These are phyloP conservation scores for Phlyctochytrium planicorne DNA, from an alignment of 192 early-diverging fungal genomes.

Conservation along the genomic window DNA sequence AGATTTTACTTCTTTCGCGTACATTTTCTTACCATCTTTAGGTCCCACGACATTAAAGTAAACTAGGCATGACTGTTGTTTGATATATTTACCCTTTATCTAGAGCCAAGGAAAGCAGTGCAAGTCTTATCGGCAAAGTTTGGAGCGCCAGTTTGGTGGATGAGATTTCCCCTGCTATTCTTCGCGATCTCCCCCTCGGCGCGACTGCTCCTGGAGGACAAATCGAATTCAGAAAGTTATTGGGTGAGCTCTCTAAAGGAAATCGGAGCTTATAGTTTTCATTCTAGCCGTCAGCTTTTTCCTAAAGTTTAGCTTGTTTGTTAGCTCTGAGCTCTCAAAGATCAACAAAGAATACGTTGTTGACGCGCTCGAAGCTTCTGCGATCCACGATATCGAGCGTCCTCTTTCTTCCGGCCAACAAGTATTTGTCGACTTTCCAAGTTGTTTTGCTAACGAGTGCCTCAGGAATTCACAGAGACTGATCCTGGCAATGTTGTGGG, in stretches of 20 bases:
- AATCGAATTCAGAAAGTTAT: conserved; percentile 42
- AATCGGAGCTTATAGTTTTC: not conserved
- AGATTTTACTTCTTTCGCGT: conserved; percentile 17
- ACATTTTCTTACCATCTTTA: not conserved
- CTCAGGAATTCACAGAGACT: conserved; percentile 25
- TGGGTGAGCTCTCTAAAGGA: conserved; percentile 21
- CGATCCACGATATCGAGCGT: conserved; percentile 33
- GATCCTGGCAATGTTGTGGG: conserved; percentile 50
- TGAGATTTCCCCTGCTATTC: conserved; percentile 1
- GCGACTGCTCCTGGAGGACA: conserved; percentile 42
- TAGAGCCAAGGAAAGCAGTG: conserved; percentile 49
- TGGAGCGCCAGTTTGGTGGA: conserved; percentile 55
- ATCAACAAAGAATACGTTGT: not conserved
- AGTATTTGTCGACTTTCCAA: too few relatives aligned
- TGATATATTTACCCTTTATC: too few relatives aligned
- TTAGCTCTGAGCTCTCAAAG: conserved; percentile 18
- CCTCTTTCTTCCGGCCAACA: conserved; percentile 23
- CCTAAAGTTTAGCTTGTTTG: conserved; percentile 33
- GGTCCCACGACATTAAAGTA: not conserved
- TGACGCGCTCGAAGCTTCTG: conserved; percentile 17
- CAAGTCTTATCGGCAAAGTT: conserved; percentile 45
- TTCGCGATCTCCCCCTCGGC: conserved; percentile 35
- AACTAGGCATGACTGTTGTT: not conserved
- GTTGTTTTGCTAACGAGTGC: too few relatives aligned
- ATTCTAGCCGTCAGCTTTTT: conserved; percentile 29